phyloP scores from a whole-genome alignment of 495 filamentous ascomycete genomes.

The Massariosphaeria phaeospora region DNA sequence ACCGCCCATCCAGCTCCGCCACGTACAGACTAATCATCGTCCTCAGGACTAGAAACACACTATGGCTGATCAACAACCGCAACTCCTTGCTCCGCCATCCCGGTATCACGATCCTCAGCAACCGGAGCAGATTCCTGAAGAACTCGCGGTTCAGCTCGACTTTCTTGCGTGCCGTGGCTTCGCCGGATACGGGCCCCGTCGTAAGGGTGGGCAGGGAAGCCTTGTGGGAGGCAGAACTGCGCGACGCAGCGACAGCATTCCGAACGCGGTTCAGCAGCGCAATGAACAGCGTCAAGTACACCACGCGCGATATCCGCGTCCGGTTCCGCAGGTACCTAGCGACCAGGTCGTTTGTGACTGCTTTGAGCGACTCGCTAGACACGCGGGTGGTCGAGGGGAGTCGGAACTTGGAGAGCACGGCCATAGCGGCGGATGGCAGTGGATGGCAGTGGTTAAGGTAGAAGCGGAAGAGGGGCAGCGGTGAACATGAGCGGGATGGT shows the following conservation, averaged over 20 bases:
- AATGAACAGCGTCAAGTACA: conserved; percentile 87
- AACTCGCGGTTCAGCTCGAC: conserved; percentile 95
- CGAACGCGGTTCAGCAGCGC: conserved; percentile 85
- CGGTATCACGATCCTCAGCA: conserved; percentile 84
- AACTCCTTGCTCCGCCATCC: conserved; percentile 86
- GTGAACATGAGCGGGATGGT: no score
- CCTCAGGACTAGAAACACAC: conserved; percentile 70
- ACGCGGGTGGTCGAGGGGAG: conserved; percentile 48
- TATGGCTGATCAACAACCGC: conserved; percentile 77
- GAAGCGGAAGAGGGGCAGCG: no score
- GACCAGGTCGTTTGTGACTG: conserved; percentile 67
- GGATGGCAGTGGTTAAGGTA: not conserved
- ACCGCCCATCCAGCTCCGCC: conserved; percentile 85
- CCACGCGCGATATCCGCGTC: conserved; percentile 79
- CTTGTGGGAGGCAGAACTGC: conserved; percentile 72
- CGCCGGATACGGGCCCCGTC: conserved; percentile 48
- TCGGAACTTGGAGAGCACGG: conserved; percentile 67
- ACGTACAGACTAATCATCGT: conserved; percentile 93
- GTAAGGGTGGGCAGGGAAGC: conserved; percentile 54
- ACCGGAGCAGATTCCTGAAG: conserved; percentile 73
- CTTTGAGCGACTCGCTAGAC: conserved; percentile 66
- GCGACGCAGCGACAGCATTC: conserved; percentile 87
- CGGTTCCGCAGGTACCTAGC: conserved; percentile 77
- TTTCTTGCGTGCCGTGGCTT: conserved; percentile 61
- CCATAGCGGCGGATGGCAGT: conserved; percentile 64